Evolutionary conservation across 345 rosid species (phyloP), one percentile per base, ranked within the genome.

Genomic region (Diplotaxis tenuifolia): DNA sequence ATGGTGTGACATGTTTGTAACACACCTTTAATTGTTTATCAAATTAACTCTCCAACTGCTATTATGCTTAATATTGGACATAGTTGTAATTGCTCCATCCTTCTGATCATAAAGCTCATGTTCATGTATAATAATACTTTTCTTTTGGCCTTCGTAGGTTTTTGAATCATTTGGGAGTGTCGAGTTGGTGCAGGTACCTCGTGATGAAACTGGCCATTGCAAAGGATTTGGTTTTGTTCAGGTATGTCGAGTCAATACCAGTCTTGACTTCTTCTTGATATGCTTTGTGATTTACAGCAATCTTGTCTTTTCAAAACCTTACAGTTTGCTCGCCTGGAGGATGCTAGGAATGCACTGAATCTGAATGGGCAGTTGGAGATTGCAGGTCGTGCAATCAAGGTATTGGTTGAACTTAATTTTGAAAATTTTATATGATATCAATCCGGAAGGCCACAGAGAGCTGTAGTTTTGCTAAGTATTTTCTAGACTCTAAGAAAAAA

Each of bases 161-260:
- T 95, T 95, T 79, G 98, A 92, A 79, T 75, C 99, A 52, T 95
- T 95, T 75, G 99, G 99, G 73, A 65, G 80, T 16, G 99, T 95
- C 77, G 99, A 95, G 87, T 80, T 95, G 80, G 99, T 95, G 73
- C 99, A 95, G 56, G 82, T 95, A 78, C 98, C 99, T 6, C 83
- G 84, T 68, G 98, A 95, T 71, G 98, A 90, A 83, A 75, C 84
- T 70, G 94, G 98, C 14, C 90, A 67, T 38, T 95, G 94, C 84
- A 92, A 95, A 83, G 99, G 99, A 68, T 92, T 87, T 85, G 99
- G 96, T 60, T 95, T 92, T 82, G 90, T 95, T 73, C 99, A 90
- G 98, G 99, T 87, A 64, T 62, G 89, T 81, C 23, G 42, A 56
- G 65, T n/a, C 27, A n/a, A 15, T 65, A 49, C 5, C 55, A 19